phyloP scores from a whole-genome alignment of 176 grass and related monocot genomes.

The Rhynchospora breviuscula region DNA sequence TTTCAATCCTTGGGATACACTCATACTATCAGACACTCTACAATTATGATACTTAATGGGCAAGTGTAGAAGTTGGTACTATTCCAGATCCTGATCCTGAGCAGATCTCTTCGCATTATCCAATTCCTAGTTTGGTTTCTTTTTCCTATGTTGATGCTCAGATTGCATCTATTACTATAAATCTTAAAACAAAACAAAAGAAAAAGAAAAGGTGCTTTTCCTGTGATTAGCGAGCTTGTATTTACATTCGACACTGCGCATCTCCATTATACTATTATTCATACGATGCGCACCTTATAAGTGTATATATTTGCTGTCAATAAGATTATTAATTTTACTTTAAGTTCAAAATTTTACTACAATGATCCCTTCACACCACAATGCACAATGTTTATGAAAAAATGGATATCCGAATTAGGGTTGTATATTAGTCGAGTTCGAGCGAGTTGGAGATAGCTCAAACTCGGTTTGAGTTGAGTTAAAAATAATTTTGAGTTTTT shows the following conservation, averaged over 20 bases:
- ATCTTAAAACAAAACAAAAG: no score
- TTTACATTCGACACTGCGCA: not conserved
- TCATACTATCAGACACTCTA: not conserved
- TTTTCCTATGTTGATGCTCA: constrained; percentile 13
- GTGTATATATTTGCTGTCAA: not conserved
- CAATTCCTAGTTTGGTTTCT: not conserved
- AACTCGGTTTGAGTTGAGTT: no score
- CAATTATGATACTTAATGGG: constrained; percentile 17
- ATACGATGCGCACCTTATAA: not conserved
- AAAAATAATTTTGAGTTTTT: no score
- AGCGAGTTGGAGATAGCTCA: no score
- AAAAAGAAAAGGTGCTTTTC: not conserved
- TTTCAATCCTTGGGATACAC: not conserved
- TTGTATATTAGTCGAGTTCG: no score
- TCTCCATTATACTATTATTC: not conserved
- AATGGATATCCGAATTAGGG: no score
- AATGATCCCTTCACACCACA: no score
- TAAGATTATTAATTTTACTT: no score
- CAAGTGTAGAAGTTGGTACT: not conserved
- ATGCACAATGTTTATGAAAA: no score
- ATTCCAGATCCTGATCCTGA: not conserved
- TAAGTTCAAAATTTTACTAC: no score
- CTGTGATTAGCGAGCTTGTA: constrained; percentile 12
- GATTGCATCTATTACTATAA: not conserved
- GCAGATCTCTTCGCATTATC: constrained; percentile 5